Percentiles rank a stretch among this genome's conserved stretches.
phyloP scores from a whole-genome alignment of 2,329 filamentous ascomycete genomes.

The Arachnopeziza araneosa region DNA sequence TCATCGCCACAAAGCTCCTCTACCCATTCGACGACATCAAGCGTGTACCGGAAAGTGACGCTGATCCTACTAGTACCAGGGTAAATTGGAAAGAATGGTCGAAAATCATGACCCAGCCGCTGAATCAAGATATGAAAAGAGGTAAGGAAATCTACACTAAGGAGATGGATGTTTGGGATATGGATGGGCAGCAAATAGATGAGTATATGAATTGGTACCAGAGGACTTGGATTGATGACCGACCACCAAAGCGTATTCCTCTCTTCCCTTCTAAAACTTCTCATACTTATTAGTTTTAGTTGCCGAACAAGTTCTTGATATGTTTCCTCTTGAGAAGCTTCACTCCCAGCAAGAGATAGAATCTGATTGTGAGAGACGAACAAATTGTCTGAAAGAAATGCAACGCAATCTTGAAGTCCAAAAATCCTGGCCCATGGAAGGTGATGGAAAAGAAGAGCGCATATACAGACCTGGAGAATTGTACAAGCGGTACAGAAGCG shows the following conservation, averaged over 20 bases:
- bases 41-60: slow-evolving; percentile 42
- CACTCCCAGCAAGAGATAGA: slow-evolving; percentile 14
- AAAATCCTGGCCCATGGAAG: slow-evolving; percentile 20
- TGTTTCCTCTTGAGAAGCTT: slow-evolving; percentile 31
- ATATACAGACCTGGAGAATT: slow-evolving; percentile 30
- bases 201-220: slow-evolving; percentile 79
- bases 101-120: slow-evolving; percentile 37
- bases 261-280: neutral
- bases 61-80: slow-evolving; percentile 51
- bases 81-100: slow-evolving; percentile 74
- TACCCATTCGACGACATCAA: slow-evolving; percentile 64
- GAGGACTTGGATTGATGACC: slow-evolving; percentile 52
- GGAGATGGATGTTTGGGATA: slow-evolving; percentile 56
- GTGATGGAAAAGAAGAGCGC: slow-evolving; percentile 9
- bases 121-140: slow-evolving; percentile 30
- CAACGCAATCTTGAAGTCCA: slow-evolving; percentile 24
- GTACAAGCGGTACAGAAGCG: slow-evolving; percentile 33
- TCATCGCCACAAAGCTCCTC: slow-evolving; percentile 72
- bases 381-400: slow-evolving; percentile 20
- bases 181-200: slow-evolving; percentile 59
- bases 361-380: slow-evolving; percentile 19
- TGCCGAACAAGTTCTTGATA: slow-evolving; percentile 29
- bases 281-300: slow-evolving; percentile 13
- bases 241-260: slow-evolving; percentile 20
- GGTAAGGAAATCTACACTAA: slow-evolving; percentile 48